Evolutionary conservation across 1,139 yeast genomes (phyloP), one percentile per base, ranked within the genome.

Genomic region (Saccharomyces pastorianus): DNA sequence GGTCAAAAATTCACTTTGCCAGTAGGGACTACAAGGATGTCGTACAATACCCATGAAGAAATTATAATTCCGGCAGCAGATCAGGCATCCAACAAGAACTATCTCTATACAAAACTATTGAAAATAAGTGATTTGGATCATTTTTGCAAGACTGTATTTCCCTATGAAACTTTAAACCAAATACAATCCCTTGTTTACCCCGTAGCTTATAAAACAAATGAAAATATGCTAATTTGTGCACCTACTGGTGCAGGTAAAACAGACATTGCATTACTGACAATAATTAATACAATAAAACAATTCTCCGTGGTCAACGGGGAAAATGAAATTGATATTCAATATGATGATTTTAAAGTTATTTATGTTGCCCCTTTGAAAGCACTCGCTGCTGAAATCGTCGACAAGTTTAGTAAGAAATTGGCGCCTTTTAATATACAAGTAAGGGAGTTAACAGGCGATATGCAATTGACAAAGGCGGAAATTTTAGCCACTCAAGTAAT

Each of bases 211-310:
- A 83, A 85, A 54, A 86, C 98, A 6, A 91, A 89, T 69, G 97
- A 91, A 63, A 93, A 95, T 65, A 87, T 95, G 96, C 76, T 93
- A 51, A 91, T 93, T 1, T 93, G 99, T 80, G 99, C 99, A 0
- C 99, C 99, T 2, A 93, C 99, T 0, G 99, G 99, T 77, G 98
- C 99, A 6, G 99, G 99, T 79, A 93, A 93, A 67, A 95, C 99
- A 0, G 98, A 95, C 69, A 96, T 95, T 46, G 99, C 99, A 0
- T 73, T 95, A 64, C 73, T 93, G 46, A 78, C 98, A 0, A 83
- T 93, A 63, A 74, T 95, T 53, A 88, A 86, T 62, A 81, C 95
- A 0, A 85, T 93, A n/a, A 80, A 83, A 47, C 93, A 88, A 65
- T 67, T 70, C 62, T 63, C 75, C 0, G 68, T 76, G 54, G 62